Evolutionary conservation across 176 grass and related monocot species (phyloP).

Genomic region (Alopecurus myosuroides): DNA sequence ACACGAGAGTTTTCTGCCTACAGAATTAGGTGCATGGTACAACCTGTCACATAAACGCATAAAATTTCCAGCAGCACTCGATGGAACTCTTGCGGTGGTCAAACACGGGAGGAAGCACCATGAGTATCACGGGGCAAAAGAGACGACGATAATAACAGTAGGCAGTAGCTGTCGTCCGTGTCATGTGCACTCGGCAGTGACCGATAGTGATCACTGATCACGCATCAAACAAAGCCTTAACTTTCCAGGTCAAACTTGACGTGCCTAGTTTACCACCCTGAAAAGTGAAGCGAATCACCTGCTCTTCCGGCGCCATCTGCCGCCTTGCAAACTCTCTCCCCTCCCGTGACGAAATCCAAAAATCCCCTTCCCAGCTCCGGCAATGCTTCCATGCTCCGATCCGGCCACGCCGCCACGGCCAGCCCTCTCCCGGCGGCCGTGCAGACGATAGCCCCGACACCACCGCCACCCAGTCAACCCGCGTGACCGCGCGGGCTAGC

Average conservation of each 20-base stretch:
- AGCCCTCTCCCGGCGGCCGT: background rate
- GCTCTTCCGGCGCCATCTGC: background rate
- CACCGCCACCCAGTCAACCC: background rate
- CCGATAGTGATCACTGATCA: background rate
- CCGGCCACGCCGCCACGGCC: too few species aligned
- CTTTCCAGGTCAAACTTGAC: background rate
- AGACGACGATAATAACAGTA: background rate
- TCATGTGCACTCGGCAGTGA: background rate
- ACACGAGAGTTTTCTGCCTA: too few species aligned
- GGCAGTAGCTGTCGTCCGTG: background rate
- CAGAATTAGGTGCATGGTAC: too few species aligned
- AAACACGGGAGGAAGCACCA: background rate
- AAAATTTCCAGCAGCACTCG: too few species aligned
- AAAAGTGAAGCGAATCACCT: background rate
- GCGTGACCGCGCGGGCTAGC: background rate
- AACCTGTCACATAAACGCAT: too few species aligned
- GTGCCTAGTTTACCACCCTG: background rate
- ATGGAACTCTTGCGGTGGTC: too few species aligned
- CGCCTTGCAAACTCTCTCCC: background rate
- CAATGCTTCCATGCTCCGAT: too few species aligned
- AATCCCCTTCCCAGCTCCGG: background rate
- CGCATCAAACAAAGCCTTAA: background rate
- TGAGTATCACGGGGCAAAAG: background rate
- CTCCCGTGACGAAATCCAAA: background rate
- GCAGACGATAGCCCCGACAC: background rate